Percentiles rank a stretch among this genome's conserved stretches.
Conservation (phyloP, 768 basidiomycete species). For the Psilocybe sp. region DNA sequence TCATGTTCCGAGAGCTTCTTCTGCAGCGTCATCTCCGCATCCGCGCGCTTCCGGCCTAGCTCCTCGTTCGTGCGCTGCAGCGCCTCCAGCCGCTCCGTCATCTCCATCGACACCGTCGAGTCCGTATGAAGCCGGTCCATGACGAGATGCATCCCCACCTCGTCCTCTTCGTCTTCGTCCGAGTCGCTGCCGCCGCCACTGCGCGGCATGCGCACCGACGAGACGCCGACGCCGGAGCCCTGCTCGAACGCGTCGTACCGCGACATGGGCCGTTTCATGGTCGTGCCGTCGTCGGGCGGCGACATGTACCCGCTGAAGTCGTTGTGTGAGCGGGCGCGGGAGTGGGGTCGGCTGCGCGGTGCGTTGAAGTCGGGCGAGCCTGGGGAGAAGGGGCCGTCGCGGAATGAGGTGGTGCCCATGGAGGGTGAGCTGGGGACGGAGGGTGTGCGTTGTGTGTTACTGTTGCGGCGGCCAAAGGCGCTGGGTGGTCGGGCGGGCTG, state of each 20-base stretch:
- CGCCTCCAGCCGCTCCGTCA: constrained; percentile 70
- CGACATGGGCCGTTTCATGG: constrained; percentile 15
- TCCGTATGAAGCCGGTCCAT: constrained; percentile 55
- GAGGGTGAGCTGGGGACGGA: constrained; percentile 70
- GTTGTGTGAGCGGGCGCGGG: constrained; percentile 67
- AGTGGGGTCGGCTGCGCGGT: constrained; percentile 26
- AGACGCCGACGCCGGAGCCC: constrained; percentile 43
- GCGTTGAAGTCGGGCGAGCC: constrained; percentile 13
- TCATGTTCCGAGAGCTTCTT: constrained; percentile 75
- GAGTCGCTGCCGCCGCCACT: constrained; percentile 42
- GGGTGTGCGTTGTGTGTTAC: constrained; percentile 60
- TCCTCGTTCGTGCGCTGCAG: constrained; percentile 74
- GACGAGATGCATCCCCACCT: constrained; percentile 54
- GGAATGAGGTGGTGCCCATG: constrained; percentile 13
- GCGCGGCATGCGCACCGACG: constrained; percentile 61
- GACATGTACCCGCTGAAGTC: constrained; percentile 47
- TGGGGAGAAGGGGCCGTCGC: constrained; percentile 18
- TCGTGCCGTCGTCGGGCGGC: constrained; percentile 29
- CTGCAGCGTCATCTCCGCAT: constrained; percentile 68
- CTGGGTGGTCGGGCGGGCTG: constrained; percentile 29
- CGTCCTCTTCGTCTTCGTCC: constrained; percentile 52
- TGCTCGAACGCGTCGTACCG: constrained; percentile 23
- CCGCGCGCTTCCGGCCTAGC: constrained; percentile 68
- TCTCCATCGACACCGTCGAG: constrained; percentile 70
- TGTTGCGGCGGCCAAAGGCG: constrained; percentile 40